phyloP scores from a whole-genome alignment of 163 green algal genomes.

The Scenedesmus sp. region DNA sequence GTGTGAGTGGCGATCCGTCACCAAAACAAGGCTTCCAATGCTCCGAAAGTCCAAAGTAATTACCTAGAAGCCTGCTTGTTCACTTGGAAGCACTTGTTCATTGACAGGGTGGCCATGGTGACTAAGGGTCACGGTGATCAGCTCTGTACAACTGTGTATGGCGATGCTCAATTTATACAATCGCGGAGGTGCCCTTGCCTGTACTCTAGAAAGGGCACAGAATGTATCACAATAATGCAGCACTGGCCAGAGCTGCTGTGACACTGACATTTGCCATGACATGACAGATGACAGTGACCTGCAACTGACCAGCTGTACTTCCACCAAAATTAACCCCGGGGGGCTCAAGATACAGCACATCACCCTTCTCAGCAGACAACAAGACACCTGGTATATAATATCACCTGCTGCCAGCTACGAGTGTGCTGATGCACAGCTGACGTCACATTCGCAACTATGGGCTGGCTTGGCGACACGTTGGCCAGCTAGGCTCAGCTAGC shows the following conservation, averaged over 20 bases:
- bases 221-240: neutral
- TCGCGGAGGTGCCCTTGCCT: neutral
- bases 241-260: neutral
- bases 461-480: no score
- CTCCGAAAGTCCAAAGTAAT: neutral
- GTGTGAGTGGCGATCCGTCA: neutral
- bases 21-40: neutral
- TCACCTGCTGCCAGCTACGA: no score
- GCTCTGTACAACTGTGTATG: neutral
- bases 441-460: no score
- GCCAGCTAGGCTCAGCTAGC: no score
- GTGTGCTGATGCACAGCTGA: no score
- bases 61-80: slow-evolving; percentile 35
- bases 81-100: neutral
- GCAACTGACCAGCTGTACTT: neutral
- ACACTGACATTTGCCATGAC: neutral
- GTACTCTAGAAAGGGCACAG: neutral
- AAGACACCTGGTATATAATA: no score
- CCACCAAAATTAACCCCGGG: no score
- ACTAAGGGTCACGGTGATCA: neutral
- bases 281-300: neutral
- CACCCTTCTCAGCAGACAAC: no score
- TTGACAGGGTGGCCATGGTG: slow-evolving; percentile 17
- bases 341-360: no score
- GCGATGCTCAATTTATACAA: neutral